phyloP scores from a whole-genome alignment of 176 grass and related monocot genomes.

The Oryza meridionalis region DNA sequence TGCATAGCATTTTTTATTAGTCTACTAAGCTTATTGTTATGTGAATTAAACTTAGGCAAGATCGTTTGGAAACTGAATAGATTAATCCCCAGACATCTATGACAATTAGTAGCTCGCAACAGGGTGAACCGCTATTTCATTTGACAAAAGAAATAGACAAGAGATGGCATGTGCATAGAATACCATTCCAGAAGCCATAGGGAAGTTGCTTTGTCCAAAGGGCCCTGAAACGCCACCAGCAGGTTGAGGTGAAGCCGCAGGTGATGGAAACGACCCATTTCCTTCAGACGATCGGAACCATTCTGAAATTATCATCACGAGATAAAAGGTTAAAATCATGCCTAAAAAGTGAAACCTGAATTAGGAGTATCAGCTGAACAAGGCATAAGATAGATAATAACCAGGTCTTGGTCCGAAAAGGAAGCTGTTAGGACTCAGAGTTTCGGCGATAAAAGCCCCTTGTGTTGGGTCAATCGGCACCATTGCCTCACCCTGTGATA shows the following conservation, averaged over 20 bases:
- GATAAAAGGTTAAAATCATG: slow-evolving; percentile 33
- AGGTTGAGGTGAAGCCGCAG: slow-evolving; percentile 73
- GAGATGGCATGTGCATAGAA: slow-evolving; percentile 37
- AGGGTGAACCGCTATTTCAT: background rate
- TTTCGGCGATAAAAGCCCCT: slow-evolving; percentile 65
- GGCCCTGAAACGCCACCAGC: slow-evolving; percentile 50
- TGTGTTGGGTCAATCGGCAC: slow-evolving; percentile 73
- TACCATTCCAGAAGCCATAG: slow-evolving; percentile 69
- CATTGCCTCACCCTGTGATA: slow-evolving; percentile 73
- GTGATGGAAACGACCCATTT: slow-evolving; percentile 67
- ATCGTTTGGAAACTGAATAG: slow-evolving; percentile 7
- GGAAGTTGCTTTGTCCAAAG: slow-evolving; percentile 72
- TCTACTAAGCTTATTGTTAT: slow-evolving; percentile 3
- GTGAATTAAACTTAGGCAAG: background rate
- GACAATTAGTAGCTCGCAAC: slow-evolving; percentile 2
- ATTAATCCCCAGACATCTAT: background rate
- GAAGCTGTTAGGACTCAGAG: slow-evolving; percentile 66
- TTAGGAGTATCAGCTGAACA: slow-evolving; percentile 12
- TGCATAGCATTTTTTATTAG: background rate
- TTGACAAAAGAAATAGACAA: slow-evolving; percentile 31
- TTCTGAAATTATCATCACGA: slow-evolving; percentile 60
- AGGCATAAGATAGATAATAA: slow-evolving; percentile 62
- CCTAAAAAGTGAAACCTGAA: slow-evolving; percentile 10
- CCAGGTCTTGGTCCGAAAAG: slow-evolving; percentile 73
- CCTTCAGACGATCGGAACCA: slow-evolving; percentile 79